Base-by-base conservation (phyloP, 1,284 basidiomycete species). In the Malassezia furfur region DNA sequence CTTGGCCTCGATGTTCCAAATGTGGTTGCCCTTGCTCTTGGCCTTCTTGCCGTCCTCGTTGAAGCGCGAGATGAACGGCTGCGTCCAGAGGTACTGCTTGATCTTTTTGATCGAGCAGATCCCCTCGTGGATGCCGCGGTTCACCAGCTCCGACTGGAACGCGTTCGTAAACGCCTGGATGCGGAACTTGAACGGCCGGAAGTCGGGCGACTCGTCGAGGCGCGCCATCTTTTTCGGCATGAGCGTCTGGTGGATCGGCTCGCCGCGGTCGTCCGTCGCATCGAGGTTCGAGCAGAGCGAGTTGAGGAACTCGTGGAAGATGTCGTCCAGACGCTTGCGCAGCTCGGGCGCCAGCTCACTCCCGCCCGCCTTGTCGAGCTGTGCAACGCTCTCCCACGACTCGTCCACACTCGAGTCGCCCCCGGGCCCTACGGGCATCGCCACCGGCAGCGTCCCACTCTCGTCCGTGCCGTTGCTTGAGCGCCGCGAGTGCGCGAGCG, bases 11-110 rank as follows among this genome's bases (percentile, higher is more conserved):
- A 98, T 86, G 72, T 91, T 93, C 94, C 94, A 99, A 64, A 98
- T 94, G 73, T 98, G 93, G 76, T 98, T 98, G 50, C 94, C 94
- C 79, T 96, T 96, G 50, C 90, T 93, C 78, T 99, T 99, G 32
- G 91, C 88, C 78, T 99, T 99, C 77, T 96, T 96, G 46, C 72
- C 94, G 75, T 98, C 94, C 70, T 96, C 91, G 75, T 98, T 98
- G 81, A 93, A 98, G 28, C 94, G 86, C 43, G 91, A 86, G 71
- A 99, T 98, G 71, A 87, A 86, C 22, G 86, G 85, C 64, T 82
- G 80, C 80, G 86, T 78, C 94, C 94, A 99, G 45, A 99, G 82
- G 78, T 94, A 99, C 71, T 90, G 88, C 66, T 93, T 88, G 76
- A 96, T 85, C 60, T 65, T 67, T 60, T 80, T 79, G 66, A 76